Evolutionary conservation across 495 filamentous ascomycete species (phyloP).

Genomic region (Sordaria brevicollis): DNA sequence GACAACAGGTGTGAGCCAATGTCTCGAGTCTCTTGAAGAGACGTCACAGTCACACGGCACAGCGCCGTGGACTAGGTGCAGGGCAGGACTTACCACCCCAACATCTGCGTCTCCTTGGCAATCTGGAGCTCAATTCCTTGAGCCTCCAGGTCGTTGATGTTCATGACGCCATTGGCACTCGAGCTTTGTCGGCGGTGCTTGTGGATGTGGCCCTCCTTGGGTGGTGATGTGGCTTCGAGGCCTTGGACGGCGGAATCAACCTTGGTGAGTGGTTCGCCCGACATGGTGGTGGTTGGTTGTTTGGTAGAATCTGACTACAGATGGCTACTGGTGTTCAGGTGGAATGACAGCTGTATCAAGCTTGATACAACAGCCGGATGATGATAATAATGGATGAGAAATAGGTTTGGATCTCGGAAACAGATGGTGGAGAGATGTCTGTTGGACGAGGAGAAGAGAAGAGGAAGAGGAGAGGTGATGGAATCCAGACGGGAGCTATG

Average conservation of each 20-base stretch:
- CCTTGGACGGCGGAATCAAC: conserved; percentile 82
- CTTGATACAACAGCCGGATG: background rate
- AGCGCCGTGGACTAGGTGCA: background rate
- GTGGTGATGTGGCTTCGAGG: conserved; percentile 49
- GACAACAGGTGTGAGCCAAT: background rate
- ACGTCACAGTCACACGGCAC: background rate
- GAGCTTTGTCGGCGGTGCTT: conserved; percentile 58
- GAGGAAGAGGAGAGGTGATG: conserved; percentile 4
- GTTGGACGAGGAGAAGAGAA: conserved; percentile 15
- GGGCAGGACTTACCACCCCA: conserved; percentile 64
- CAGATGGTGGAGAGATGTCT: background rate
- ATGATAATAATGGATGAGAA: conserved; percentile 1
- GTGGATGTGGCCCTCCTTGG: conserved; percentile 41
- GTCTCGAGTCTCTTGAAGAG: background rate
- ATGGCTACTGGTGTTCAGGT: background rate
- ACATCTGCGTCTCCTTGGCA: conserved; percentile 78
- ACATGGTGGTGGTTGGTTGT: conserved; percentile 38
- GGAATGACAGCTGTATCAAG: background rate
- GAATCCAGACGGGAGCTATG: background rate
- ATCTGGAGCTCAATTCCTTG: conserved; percentile 64
- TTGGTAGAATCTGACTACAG: conserved; percentile 1
- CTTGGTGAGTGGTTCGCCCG: conserved; percentile 58
- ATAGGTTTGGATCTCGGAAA: background rate
- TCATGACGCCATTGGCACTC: conserved; percentile 55
- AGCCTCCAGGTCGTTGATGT: conserved; percentile 75